Conservation (phyloP, 208 protist genomes). For the Trypanosoma scelopori region DNA sequence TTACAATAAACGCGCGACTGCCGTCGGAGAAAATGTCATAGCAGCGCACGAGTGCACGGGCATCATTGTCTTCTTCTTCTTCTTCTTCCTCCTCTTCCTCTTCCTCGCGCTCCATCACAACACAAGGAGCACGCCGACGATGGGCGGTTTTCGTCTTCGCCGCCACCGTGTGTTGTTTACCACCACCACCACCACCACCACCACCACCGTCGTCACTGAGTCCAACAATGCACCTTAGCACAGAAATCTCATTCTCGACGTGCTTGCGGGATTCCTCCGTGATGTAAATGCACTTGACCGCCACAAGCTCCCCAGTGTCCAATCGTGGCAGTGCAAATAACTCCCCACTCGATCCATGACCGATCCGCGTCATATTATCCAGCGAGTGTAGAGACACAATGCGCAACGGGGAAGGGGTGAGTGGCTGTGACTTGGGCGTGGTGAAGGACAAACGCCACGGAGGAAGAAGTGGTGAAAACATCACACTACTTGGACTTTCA, state of each 20-base stretch:
- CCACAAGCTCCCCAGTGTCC: conserved; percentile 29
- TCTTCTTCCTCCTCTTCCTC: not conserved
- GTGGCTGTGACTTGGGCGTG: not conserved
- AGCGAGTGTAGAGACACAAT: conserved; percentile 21
- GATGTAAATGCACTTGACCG: conserved; percentile 37
- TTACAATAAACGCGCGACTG: conserved; percentile 27
- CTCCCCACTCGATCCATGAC: conserved; percentile 27
- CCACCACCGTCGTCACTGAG: not conserved
- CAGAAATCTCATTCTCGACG: conserved; percentile 32
- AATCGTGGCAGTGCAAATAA: conserved; percentile 18
- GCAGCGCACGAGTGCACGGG: conserved; percentile 20
- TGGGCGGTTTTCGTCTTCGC: not conserved
- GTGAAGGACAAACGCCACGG: not conserved
- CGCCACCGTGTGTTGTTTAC: not conserved
- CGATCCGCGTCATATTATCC: conserved; percentile 24
- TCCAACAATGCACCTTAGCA: conserved; percentile 15
- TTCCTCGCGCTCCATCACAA: not conserved
- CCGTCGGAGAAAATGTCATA: conserved; percentile 25
- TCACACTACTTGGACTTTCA: conserved; percentile 1
- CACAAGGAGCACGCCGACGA: not conserved
- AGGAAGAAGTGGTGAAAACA: conserved; percentile 6
- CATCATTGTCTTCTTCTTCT: conserved; percentile 10
- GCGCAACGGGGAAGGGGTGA: not conserved
- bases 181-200: not conserved
- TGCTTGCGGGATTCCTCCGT: conserved; percentile 20